Percentiles rank a stretch among this genome's conserved stretches.
Conservation (phyloP, 345 rosid species). For the Dimocarpus longan region DNA sequence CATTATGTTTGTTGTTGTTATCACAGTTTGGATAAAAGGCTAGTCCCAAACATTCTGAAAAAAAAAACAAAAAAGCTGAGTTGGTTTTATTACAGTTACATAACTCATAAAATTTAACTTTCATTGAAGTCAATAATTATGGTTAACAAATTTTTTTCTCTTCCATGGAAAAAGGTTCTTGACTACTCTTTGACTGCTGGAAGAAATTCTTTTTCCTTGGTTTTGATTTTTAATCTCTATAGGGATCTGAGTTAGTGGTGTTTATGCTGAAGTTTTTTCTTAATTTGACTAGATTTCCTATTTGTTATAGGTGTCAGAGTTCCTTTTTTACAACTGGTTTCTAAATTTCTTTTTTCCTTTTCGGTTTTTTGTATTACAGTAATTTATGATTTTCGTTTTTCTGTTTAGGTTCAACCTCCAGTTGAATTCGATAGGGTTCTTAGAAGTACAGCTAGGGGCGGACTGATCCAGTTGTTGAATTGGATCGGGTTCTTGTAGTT, state of each 20-base stretch:
- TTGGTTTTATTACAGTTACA: not conserved
- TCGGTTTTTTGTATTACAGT: no score
- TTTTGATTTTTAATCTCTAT: not conserved
- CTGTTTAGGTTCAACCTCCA: no score
- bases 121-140: not conserved
- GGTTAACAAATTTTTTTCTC: not conserved
- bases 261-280: no score
- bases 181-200: no score
- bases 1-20: not conserved
- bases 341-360: no score
- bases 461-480: no score
- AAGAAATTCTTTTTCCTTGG: not conserved
- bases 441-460: no score
- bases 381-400: no score
- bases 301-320: not conserved
- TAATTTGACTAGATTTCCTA: no score
- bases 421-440: no score
- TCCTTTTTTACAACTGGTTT: no score
- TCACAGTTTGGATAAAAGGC: slow-evolving; percentile 5
- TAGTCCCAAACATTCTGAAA: not conserved
- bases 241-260: not conserved
- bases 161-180: not conserved
- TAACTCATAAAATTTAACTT: slow-evolving; percentile 6
- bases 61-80: not conserved
- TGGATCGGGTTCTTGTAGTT: no score